These are phyloP conservation scores for Rhizopogon salebrosus DNA, from an alignment of 768 basidiomycete genomes.

Conservation along the genomic window DNA sequence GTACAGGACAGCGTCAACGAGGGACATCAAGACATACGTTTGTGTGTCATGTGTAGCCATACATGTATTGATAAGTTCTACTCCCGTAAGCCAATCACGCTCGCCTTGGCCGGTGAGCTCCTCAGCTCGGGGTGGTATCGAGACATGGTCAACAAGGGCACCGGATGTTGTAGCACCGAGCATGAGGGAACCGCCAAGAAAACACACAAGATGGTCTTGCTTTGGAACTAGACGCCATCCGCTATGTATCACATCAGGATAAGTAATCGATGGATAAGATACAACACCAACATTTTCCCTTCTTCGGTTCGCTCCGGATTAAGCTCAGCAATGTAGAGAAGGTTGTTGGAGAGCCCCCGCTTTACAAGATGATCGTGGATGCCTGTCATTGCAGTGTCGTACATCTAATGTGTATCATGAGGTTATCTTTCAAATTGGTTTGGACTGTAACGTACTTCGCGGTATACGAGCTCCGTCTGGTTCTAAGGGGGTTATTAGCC, in stretches of 20 bases:
- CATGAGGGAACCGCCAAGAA: constrained; percentile 88
- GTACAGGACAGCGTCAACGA: background rate
- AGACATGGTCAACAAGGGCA: constrained; percentile 45
- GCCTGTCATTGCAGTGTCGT: constrained; percentile 78
- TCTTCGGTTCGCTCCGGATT: constrained; percentile 44
- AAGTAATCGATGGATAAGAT: background rate
- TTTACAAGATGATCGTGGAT: constrained; percentile 73
- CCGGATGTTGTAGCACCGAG: constrained; percentile 77
- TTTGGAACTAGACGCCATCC: constrained; percentile 76
- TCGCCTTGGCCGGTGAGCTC: constrained; percentile 57
- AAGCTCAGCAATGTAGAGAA: constrained; percentile 82
- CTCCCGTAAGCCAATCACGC: constrained; percentile 80
- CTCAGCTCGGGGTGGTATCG: constrained; percentile 59
- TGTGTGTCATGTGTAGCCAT: constrained; percentile 79
- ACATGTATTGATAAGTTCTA: constrained; percentile 82
- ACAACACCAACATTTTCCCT: constrained; percentile 30
- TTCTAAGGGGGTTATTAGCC: constrained; percentile 38
- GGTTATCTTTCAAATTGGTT: background rate
- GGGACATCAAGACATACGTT: constrained; percentile 48
- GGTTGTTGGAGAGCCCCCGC: constrained; percentile 48
- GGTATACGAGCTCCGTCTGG: constrained; percentile 70
- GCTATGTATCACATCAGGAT: constrained; percentile 19
- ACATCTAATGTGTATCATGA: constrained; percentile 56
- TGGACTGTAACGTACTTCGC: constrained; percentile 43
- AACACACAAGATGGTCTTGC: constrained; percentile 95